Base-by-base conservation (phyloP, 139 green algal species). In the Chlamydomonas applanata region DNA sequence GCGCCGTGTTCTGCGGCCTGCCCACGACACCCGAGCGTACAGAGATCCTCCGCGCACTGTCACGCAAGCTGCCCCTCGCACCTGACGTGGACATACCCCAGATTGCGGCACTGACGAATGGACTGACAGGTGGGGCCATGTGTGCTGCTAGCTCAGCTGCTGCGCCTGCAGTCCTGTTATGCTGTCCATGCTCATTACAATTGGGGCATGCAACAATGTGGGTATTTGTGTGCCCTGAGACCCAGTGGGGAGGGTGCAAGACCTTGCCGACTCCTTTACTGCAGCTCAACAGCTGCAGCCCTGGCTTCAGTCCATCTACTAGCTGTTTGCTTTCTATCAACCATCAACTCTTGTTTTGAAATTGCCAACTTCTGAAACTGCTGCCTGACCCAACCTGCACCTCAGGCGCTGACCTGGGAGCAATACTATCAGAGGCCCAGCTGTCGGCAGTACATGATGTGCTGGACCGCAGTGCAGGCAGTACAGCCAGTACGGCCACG, bases 401-500 rank as follows among this genome's bases (percentile, higher is more conserved):
- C 34, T 9, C 69, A 84, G 79, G 90, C 25, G 93, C 93, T 22
- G 93, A 97, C 80, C 79, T 97, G 65, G 76, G 79, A 1, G 90
- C 89, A 1, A 27, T 97, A 25, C 79, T 97, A 52, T 84, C 89
- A 3, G 92, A 97, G 65, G 91, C 93, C 16, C 89, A 96, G 83
- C 86, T 97, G 36, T 76, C 83, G 19, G 92, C 93, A 49, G 89
- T 93, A 57, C 90, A 96, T 74, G 83, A 90, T 46, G 60, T 57
- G 24, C 65, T 97, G 35, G 87, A 93, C 19, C 24, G 40, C 40
- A 49, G 40, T 49, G 11, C 40, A 49, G 40, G n/a, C n/a, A n/a
- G n/a, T n/a, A n/a, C 40, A 49, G 40, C 7, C 40, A 49, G 40
- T 49, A 49, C 40, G 40, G 40, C 40, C 7, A 49, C 7, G 7